Base-by-base conservation (phyloP, 441 rosid genomes). In the Biscutella laevigata region DNA sequence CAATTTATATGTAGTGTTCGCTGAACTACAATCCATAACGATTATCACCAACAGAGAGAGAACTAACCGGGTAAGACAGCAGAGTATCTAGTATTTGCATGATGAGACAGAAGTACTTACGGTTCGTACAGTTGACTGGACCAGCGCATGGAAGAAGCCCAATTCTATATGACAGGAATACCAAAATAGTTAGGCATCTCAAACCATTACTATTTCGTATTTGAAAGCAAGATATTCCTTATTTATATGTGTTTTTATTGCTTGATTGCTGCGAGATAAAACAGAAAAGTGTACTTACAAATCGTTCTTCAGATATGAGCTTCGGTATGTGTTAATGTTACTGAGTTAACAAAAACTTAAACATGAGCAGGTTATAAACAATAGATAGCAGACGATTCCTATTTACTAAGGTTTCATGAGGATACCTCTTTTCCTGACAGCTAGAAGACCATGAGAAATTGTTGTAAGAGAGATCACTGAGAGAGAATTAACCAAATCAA, bases 401-500 rank as follows among this genome's bases (percentile, higher is more conserved):
- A n/a, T n/a, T n/a, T n/a, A n/a, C n/a, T n/a, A n/a, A n/a, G n/a
- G n/a, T n/a, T n/a, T n/a, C n/a, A n/a, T n/a, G n/a, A n/a, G n/a
- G n/a, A n/a, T n/a, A n/a, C n/a, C 65, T 47, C 66, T 68, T 71
- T 41, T 62, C 76, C 28, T 5, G 68, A 71, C 97, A 89, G 67
- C 71, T 34, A 64, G 71, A 16, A 50, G 72, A 3, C 67, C 77
- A 44, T 5, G 73, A 50, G 43, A 89, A 86, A 70, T 80, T 63
- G 54, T 89, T 89, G 66, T 77, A 82, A 7, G 97, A 83, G 47
- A 89, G 74, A 67, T 86, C 97, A 41, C 97, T 84, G 84, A 63
- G 60, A 39, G 43, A 5, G n/a, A n/a, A n/a, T 29, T 16, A 15
- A 33, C 36, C 46, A 53, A 11, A 28, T 12, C 4, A 13, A 21